Base-by-base conservation (phyloP, 2,329 filamentous ascomycete species). In the Pyricularia grisea region DNA sequence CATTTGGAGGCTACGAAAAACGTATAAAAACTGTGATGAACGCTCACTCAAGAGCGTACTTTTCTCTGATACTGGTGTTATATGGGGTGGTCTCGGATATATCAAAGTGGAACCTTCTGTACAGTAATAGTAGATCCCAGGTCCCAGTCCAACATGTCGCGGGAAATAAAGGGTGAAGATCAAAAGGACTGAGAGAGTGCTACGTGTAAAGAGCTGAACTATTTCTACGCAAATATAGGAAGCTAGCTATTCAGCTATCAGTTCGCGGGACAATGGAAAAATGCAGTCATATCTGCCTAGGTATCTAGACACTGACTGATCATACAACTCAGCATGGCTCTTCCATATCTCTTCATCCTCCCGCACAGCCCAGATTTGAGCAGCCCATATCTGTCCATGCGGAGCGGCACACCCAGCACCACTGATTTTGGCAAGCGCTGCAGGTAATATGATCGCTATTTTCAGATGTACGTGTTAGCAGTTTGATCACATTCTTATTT, bases 401-500 rank as follows among this genome's bases (percentile, higher is more conserved):
- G 58, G 58, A 23, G 11, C 25, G 10, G 58, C 58, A 61, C 12
- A 61, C 58, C 58, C 58, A 61, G 10, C 58, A 61, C 58, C 58
- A 61, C 25, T 61, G n/a, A 61, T 17, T 10, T 1, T 11, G n/a
- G 23, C 58, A 61, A 31, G 68, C 10, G 31, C 10, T 30, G 10
- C 3, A 0, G 2, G 72, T 78, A 72, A 79, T 74, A 65, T 67
- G 42, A 31, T 28, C 20, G 14, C 42, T 67, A 23, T 25, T 23
- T 58, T n/a, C 9, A 17, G 17, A 61, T 25, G 3, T 61, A 25
- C 4, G 25, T 61, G 58, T 61, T 61, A 61, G 58, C 23, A 27
- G 11, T 5, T 12, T 27, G 2, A 9, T 1, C 1, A 4, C 23
- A 3, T 9, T 23, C 23, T 61, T 25, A 3, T 10, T 14, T 50